A percentile compares a stretch with the other conserved stretches of the same genome.
Conservation (phyloP, 257 asterid species). For the Solanum lignicaule region DNA sequence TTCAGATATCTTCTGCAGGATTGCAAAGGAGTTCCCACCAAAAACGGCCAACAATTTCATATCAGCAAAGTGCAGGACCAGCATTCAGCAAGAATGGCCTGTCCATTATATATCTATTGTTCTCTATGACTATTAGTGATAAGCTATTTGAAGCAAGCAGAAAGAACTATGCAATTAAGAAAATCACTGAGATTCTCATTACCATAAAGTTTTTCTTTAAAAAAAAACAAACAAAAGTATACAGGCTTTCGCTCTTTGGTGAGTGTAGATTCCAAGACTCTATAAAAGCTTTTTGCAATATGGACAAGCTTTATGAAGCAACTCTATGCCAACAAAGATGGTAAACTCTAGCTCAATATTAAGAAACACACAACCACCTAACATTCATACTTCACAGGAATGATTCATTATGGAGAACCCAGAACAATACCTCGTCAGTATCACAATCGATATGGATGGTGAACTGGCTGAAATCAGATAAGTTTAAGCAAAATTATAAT, state of each 20-base stretch:
- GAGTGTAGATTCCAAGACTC: not conserved
- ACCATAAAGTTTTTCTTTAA: not conserved
- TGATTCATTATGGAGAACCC: not conserved
- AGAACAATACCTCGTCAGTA: not conserved
- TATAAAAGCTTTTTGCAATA: not conserved
- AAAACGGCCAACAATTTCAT: not conserved
- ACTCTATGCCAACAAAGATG: not conserved
- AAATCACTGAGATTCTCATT: not conserved
- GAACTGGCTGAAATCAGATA: not conserved
- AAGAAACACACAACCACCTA: not conserved
- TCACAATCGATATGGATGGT: not conserved
- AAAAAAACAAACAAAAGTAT: not conserved
- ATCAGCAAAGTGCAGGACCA: not conserved
- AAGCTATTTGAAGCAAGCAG: not conserved
- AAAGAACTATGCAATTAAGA: not conserved
- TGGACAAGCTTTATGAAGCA: not conserved
- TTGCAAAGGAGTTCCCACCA: not conserved
- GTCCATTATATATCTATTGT: not conserved
- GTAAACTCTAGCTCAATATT: not conserved
- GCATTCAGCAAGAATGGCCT: not conserved
- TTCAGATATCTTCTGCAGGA: not conserved
- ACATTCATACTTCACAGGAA: not conserved
- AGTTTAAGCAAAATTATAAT: not conserved
- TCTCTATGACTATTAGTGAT: not conserved
- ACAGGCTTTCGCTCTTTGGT: not conserved